A percentile compares a stretch with the other conserved stretches of the same genome.
phyloP scores from a whole-genome alignment of 495 filamentous ascomycete genomes.

The Penicillium longicatenatum region DNA sequence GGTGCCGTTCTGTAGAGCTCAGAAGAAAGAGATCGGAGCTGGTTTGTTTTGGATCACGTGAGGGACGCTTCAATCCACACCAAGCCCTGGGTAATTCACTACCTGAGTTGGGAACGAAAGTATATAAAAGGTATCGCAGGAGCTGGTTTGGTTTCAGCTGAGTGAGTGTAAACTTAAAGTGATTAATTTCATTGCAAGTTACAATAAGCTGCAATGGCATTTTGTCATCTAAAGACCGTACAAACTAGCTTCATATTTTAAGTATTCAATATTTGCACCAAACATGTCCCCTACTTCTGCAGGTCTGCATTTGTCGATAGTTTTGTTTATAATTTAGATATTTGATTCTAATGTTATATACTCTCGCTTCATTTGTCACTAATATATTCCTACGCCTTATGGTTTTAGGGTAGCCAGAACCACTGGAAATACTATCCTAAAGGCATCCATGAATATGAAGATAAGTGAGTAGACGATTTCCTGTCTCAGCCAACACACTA shows the following conservation, averaged over 20 bases:
- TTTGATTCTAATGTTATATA: too few relatives aligned
- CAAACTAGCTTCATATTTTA: background rate
- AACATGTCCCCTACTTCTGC: background rate
- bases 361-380: too few relatives aligned
- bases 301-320: background rate
- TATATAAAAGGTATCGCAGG: background rate
- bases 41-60: conserved; percentile 37
- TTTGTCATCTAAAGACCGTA: background rate
- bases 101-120: too few relatives aligned
- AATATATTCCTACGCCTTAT: too few relatives aligned
- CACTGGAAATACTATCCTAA: too few relatives aligned
- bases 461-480: too few relatives aligned
- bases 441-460: too few relatives aligned
- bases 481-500: too few relatives aligned
- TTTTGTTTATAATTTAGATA: background rate
- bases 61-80: conserved; percentile 5
- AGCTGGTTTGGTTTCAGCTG: too few relatives aligned
- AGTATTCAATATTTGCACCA: background rate
- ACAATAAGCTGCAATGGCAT: background rate
- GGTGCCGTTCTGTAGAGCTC: conserved; percentile 23
- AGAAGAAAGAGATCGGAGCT: conserved; percentile 30
- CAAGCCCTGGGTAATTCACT: too few relatives aligned
- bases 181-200: background rate
- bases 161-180: too few relatives aligned
- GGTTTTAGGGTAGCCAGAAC: too few relatives aligned